These are phyloP conservation scores for Haplographium delicatum DNA, from an alignment of 495 filamentous ascomycete species.

Conservation along the genomic window DNA sequence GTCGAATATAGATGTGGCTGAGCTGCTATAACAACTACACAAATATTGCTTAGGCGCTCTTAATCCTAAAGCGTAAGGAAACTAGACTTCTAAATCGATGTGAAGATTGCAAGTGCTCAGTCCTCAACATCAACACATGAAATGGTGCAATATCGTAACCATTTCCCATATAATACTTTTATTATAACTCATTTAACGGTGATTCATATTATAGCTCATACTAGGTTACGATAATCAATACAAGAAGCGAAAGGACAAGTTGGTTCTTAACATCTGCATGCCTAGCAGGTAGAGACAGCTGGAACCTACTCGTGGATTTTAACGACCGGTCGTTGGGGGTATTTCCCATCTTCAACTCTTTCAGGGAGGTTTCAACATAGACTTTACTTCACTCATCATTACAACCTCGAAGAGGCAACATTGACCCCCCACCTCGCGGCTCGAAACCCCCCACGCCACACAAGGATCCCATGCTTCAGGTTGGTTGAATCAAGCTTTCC, in stretches of 20 bases:
- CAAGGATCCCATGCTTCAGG: constrained; percentile 6
- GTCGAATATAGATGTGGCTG: too few relatives aligned
- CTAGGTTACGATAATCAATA: constrained; percentile 12
- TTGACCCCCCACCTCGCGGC: constrained; percentile 4
- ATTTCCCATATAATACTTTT: too few relatives aligned
- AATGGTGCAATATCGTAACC: too few relatives aligned
- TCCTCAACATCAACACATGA: too few relatives aligned
- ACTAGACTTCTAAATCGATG: too few relatives aligned
- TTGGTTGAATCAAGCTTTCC: constrained; percentile 17
- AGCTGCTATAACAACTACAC: too few relatives aligned
- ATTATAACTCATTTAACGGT: too few relatives aligned
- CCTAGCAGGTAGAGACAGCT: background rate
- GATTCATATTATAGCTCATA: constrained; percentile 16
- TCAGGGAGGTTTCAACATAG: background rate
- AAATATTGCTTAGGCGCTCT: too few relatives aligned
- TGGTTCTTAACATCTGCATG: background rate
- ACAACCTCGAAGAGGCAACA: background rate
- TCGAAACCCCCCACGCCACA: constrained; percentile 8
- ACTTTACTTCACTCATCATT: constrained; percentile 2
- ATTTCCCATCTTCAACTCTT: background rate
- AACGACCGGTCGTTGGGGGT: background rate
- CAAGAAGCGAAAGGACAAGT: constrained; percentile 17
- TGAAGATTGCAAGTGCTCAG: too few relatives aligned
- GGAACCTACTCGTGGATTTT: background rate
- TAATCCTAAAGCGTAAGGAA: too few relatives aligned